phyloP scores from a whole-genome alignment of 1,284 basidiomycete genomes.

The Stereum hirsutum region DNA sequence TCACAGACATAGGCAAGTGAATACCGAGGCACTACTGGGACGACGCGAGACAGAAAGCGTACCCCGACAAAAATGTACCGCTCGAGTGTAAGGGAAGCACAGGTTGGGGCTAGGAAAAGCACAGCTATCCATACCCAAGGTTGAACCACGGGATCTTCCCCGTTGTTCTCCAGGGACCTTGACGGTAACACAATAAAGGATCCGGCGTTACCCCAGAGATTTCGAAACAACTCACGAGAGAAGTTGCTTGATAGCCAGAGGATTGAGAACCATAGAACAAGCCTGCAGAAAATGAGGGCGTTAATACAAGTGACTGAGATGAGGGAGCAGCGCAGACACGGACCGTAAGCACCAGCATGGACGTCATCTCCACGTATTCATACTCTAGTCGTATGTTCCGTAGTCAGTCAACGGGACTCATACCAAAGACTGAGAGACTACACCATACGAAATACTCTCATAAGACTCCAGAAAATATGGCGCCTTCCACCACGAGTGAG shows the following conservation, averaged over 20 bases:
- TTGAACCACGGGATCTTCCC: slow-evolving; percentile 25
- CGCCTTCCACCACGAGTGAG: slow-evolving; percentile 14
- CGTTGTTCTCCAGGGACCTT: slow-evolving; percentile 36
- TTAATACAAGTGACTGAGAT: too few relatives aligned
- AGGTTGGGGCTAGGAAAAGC: slow-evolving; percentile 50
- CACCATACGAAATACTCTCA: slow-evolving; percentile 17
- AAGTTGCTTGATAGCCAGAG: slow-evolving; percentile 36
- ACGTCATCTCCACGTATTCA: slow-evolving; percentile 16
- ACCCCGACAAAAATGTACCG: slow-evolving; percentile 42
- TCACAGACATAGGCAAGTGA: background rate
- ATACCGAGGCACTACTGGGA: background rate
- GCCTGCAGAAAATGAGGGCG: too few relatives aligned
- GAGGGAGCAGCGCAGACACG: too few relatives aligned
- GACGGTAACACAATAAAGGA: slow-evolving; percentile 7
- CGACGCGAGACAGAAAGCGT: slow-evolving; percentile 16
- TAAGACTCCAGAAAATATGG: slow-evolving; percentile 19
- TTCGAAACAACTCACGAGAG: slow-evolving; percentile 16
- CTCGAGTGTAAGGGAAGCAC: slow-evolving; percentile 29
- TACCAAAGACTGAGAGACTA: background rate
- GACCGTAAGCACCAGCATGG: slow-evolving; percentile 10
- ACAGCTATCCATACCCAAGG: slow-evolving; percentile 57
- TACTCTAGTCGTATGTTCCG: slow-evolving; percentile 12
- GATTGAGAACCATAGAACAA: too few relatives aligned
- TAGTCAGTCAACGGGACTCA: too few relatives aligned
- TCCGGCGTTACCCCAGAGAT: too few relatives aligned